Conservation (phyloP, 176 grass and related monocot genomes). For the Carex myosuroides region DNA sequence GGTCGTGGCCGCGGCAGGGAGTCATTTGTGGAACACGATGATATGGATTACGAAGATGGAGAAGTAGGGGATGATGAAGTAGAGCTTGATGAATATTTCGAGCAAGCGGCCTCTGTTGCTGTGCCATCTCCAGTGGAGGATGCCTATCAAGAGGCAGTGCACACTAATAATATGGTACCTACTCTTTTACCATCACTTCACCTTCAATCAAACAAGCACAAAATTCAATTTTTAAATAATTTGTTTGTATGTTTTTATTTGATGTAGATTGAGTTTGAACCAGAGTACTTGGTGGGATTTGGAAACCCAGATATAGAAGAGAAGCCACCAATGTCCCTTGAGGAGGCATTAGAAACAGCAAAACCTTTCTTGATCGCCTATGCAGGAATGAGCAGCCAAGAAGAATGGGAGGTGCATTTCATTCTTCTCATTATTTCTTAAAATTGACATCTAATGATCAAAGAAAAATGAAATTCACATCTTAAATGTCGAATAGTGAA, state of each 20-base stretch:
- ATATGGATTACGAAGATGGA: not conserved
- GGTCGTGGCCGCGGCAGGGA: not conserved
- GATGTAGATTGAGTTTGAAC: slow-evolving; percentile 77
- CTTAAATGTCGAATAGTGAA: not conserved
- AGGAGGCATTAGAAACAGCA: slow-evolving; percentile 55
- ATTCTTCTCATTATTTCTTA: not conserved
- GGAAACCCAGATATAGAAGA: slow-evolving; percentile 71
- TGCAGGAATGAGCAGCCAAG: slow-evolving; percentile 68
- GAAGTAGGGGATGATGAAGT: slow-evolving; percentile 30
- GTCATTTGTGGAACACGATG: not conserved
- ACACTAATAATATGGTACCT: slow-evolving; percentile 60
- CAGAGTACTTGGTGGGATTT: slow-evolving; percentile 59
- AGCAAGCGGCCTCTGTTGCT: slow-evolving; percentile 24
- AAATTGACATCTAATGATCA: not conserved
- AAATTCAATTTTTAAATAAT: not conserved
- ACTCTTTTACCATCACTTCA: not conserved
- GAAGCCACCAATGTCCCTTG: slow-evolving; percentile 76
- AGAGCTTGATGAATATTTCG: slow-evolving; percentile 29
- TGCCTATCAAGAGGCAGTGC: slow-evolving; percentile 29
- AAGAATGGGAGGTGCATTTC: slow-evolving; percentile 86
- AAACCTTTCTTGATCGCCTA: slow-evolving; percentile 85
- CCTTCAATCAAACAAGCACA: not conserved
- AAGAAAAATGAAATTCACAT: not conserved
- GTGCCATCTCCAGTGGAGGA: slow-evolving; percentile 33
- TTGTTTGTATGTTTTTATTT: slow-evolving; percentile 11